phyloP scores from a whole-genome alignment of 495 filamentous ascomycete species.

The Neurospora sp. region DNA sequence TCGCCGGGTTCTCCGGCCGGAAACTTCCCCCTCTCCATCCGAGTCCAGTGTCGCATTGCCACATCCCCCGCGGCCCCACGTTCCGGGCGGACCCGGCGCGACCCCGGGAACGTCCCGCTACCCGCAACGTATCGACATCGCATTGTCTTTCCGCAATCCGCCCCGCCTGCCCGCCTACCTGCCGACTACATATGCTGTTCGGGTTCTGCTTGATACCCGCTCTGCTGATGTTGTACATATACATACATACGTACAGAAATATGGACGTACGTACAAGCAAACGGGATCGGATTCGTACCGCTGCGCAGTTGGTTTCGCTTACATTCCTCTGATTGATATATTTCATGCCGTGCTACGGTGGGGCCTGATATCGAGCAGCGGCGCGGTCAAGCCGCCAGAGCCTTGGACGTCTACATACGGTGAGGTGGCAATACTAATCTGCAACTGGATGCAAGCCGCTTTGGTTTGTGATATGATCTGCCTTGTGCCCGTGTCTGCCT shows the following conservation, averaged over 20 bases:
- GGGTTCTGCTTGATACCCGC: not conserved
- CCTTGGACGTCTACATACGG: no score
- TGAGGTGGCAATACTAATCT: not conserved
- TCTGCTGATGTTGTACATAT: not conserved
- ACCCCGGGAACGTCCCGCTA: not conserved
- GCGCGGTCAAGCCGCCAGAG: no score
- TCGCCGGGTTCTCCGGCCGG: not conserved
- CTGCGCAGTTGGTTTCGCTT: not conserved
- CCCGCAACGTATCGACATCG: not conserved
- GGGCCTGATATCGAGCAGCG: not conserved
- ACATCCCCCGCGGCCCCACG: not conserved
- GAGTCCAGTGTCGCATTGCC: not conserved
- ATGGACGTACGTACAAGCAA: not conserved
- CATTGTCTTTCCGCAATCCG: not conserved
- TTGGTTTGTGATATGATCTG: not conserved
- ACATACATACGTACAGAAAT: not conserved
- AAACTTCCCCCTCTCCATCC: not conserved
- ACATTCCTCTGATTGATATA: not conserved
- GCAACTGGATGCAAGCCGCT: not conserved
- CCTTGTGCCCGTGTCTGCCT: not conserved
- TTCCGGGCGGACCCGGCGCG: not conserved
- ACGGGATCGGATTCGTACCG: not conserved
- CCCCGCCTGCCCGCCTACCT: not conserved
- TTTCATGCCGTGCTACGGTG: not conserved
- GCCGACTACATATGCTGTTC: not conserved